Base-by-base conservation (phyloP, 2,329 filamentous ascomycete genomes). In the Apiospora hydei region DNA sequence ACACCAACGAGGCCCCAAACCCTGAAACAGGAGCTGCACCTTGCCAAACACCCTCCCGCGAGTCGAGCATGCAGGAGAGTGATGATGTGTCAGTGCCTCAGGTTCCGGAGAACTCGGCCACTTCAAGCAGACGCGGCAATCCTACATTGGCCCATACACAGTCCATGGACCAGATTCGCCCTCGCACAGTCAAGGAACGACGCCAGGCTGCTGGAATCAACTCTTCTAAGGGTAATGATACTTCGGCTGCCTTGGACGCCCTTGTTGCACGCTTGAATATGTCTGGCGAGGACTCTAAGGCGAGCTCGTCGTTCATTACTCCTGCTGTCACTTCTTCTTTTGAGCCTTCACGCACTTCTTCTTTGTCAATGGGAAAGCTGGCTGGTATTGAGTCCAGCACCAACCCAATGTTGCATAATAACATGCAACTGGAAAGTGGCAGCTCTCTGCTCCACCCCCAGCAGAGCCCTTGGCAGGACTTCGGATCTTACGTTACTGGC, bases 301-400 rank as follows among this genome's bases (percentile, higher is more conserved):
- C 86, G 1, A 83, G 83, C 57, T 82, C 81, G 71, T 86, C 86
- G 41, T 86, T 87, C 44, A 77, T 86, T 67, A 86, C 86, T 24
- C 84, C 87, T 2, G 74, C 74, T 10, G 74, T 74, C 34, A 73
- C 77, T 16, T 70, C 77, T 43, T 46, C 69, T 57, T 41, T 64
- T n/a, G 57, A 41, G 57, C 18, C 21, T 14, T 41, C 34, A 21
- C 34, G 21, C 21, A 41, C 30, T 64, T 13, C 57, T n/a, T 64
- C 57, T 14, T 69, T 72, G 57, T 57, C 69, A 57, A 66, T 73
- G 21, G 71, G 72, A 43, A 57, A 71, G 14, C 69, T 72, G 30
- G 75, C 41, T 41, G 70, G 41, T 41, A 24, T 69, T 5, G 66
- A 24, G n/a, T 41, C 61, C 4, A 41, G 11, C 46, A 72, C 57